A percentile compares a stretch with the other conserved stretches of the same genome.
phyloP scores from a whole-genome alignment of 2,329 filamentous ascomycete species.

The Cercospora zeina region DNA sequence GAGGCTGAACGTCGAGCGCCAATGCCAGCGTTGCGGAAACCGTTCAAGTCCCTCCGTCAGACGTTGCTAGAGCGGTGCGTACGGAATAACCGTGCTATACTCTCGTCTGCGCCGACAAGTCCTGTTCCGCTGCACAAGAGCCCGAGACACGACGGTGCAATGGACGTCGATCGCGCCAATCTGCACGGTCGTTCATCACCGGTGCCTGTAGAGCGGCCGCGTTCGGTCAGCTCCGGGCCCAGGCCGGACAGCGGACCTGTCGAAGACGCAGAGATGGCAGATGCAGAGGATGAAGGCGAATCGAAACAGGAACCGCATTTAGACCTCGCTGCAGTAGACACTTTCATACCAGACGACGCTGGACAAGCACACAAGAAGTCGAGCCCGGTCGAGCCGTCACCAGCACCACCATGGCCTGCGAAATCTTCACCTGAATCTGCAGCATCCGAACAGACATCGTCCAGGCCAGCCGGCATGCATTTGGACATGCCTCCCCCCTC shows the following conservation, averaged over 20 bases:
- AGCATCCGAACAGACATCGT: conserved; percentile 5
- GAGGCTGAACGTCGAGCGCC: conserved; percentile 30
- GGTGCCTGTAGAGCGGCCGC: conserved; percentile 7
- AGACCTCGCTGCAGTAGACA: neutral
- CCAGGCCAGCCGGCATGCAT: conserved; percentile 36
- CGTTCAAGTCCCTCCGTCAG: conserved; percentile 37
- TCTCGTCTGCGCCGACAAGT: conserved; percentile 16
- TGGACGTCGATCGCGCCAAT: conserved; percentile 27
- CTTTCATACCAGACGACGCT: conserved; percentile 7
- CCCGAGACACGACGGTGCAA: conserved; percentile 19
- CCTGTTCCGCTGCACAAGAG: neutral
- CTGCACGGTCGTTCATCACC: conserved; percentile 9
- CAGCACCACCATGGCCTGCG: conserved; percentile 18
- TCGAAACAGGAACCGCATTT: conserved; percentile 5
- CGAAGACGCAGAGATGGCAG: conserved; percentile 29
- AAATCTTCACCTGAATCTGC: conserved; percentile 20
- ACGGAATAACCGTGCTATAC: conserved; percentile 33
- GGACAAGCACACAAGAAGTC: neutral
- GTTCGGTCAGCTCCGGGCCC: neutral
- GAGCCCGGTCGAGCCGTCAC: conserved; percentile 14
- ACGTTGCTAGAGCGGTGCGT: conserved; percentile 40
- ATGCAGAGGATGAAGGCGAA: conserved; percentile 20
- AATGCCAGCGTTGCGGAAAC: conserved; percentile 28
- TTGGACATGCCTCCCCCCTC: conserved; percentile 40
- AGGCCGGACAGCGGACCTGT: conserved; percentile 6